Conservation (phyloP, 139 green algal genomes). For the Haematococcus sp. region DNA sequence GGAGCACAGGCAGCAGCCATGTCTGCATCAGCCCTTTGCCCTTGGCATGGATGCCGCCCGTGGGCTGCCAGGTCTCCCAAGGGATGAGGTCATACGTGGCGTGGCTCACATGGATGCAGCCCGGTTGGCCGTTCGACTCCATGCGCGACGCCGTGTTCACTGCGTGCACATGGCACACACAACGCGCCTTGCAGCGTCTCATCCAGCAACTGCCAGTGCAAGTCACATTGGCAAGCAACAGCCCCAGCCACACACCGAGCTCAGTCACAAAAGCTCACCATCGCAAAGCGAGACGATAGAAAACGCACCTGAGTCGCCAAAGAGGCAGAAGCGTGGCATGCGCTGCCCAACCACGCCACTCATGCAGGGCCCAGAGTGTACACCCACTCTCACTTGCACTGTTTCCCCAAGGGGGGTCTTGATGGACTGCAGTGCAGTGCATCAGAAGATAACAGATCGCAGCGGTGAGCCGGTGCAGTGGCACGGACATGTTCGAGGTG, state of each 20-base stretch:
- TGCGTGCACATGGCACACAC: conserved; percentile 21
- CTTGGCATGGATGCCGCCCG: conserved; percentile 20
- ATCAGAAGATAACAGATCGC: no score
- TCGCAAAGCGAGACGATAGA: no score
- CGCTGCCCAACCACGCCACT: conserved; percentile 42
- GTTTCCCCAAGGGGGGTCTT: conserved; percentile 5
- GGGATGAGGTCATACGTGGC: conserved; percentile 1
- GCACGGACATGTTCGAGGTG: no score
- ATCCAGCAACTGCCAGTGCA: no score
- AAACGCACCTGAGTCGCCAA: conserved; percentile 30
- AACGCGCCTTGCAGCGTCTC: not conserved
- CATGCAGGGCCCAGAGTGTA: conserved; percentile 41
- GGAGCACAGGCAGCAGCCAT: conserved; percentile 7
- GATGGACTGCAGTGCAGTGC: no score
- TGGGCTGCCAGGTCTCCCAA: conserved; percentile 23
- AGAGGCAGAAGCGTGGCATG: conserved; percentile 44
- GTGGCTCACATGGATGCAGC: conserved; percentile 40
- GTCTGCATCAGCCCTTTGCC: conserved; percentile 26
- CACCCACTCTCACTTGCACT: conserved; percentile 36
- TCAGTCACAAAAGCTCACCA: no score
- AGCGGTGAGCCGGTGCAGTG: no score
- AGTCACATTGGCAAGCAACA: no score
- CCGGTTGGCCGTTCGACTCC: conserved; percentile 41
- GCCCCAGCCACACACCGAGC: no score
- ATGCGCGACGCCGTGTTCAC: conserved; percentile 59